phyloP scores from a whole-genome alignment of 2,329 filamentous ascomycete species.

The Venturia oleaginea region DNA sequence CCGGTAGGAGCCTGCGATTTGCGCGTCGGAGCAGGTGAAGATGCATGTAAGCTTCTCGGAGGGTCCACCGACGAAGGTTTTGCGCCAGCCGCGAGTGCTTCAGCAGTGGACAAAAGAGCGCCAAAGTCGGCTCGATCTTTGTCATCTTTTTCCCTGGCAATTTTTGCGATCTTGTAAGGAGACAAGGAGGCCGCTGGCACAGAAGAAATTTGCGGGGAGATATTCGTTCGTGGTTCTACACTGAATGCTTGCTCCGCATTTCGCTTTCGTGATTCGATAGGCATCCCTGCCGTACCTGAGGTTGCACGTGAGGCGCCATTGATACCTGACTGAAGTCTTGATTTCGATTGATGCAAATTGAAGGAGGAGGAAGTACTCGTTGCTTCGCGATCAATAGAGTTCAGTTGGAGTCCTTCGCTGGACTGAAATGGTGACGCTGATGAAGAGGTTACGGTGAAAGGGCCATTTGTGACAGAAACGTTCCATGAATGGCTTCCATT shows the following conservation, averaged over 20 bases:
- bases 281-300: neutral
- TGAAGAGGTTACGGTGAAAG: neutral
- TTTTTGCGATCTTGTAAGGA: neutral
- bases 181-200: neutral
- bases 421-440: neutral
- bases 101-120: neutral
- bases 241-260: neutral
- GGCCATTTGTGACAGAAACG: neutral
- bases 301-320: neutral
- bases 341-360: neutral
- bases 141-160: neutral
- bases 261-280: neutral
- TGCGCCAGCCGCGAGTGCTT: neutral
- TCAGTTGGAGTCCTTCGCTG: neutral
- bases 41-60: neutral
- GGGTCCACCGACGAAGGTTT: neutral
- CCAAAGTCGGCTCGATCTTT: neutral
- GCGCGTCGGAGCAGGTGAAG: neutral
- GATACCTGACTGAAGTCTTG: neutral
- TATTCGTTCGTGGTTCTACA: neutral
- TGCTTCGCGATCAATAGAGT: neutral
- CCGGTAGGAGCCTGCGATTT: neutral
- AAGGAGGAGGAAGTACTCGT: neutral
- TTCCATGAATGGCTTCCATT: neutral
- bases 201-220: neutral